Conservation (phyloP, 139 green algal species). For the Chlamydomonas urium region DNA sequence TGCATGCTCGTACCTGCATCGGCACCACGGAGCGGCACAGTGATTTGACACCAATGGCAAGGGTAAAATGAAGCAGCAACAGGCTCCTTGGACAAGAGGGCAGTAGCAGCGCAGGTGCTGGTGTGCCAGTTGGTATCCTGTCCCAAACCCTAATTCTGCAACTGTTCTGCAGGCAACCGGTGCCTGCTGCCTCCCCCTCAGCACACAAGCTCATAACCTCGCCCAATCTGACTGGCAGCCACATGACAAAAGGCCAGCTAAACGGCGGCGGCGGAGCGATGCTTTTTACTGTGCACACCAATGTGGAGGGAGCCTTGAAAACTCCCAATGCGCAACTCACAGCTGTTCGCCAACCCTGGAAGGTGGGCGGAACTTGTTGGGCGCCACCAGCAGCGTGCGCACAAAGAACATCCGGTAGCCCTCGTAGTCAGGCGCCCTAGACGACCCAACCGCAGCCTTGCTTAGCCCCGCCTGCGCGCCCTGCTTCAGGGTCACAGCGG, state of each 20-base stretch:
- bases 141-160: too few species aligned
- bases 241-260: too few species aligned
- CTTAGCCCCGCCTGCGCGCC: background rate
- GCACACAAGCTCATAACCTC: too few species aligned
- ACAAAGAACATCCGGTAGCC: constrained; percentile 86
- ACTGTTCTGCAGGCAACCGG: too few species aligned
- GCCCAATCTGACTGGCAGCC: too few species aligned
- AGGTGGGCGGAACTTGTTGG: constrained; percentile 84
- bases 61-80: background rate
- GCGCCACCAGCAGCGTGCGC: constrained; percentile 75
- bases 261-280: too few species aligned
- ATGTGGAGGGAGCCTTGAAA: too few species aligned
- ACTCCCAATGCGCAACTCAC: too few species aligned
- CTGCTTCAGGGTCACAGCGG: constrained; percentile 13
- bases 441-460: background rate
- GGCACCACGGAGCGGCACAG: constrained; percentile 1
- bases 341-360: constrained; percentile 54
- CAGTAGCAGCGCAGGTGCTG: too few species aligned
- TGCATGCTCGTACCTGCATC: constrained; percentile 86
- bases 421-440: background rate
- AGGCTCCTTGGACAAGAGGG: background rate
- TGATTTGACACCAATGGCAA: background rate
- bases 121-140: too few species aligned
- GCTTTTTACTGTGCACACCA: too few species aligned
- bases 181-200: too few species aligned